A percentile compares a stretch with the other conserved stretches of the same genome.
These are phyloP conservation scores for Globisporangium cylindrosporum DNA, from an alignment of 352 stramenopile species.

Conservation along the genomic window DNA sequence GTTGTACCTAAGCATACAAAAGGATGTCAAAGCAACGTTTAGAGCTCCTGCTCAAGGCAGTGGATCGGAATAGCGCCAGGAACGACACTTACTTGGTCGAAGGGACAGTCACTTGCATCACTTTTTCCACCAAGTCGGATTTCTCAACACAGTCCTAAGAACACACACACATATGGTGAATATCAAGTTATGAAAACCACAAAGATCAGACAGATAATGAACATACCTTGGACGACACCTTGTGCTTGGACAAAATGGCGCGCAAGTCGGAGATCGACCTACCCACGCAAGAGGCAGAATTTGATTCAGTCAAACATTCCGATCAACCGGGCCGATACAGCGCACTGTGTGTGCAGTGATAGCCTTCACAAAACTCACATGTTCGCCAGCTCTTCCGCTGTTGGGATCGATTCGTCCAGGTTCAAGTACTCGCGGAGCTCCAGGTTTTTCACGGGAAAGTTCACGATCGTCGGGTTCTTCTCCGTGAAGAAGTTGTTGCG, in stretches of 20 bases:
- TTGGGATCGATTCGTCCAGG: slow-evolving; percentile 41
- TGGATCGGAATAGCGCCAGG: not conserved
- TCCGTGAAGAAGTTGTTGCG: slow-evolving; percentile 98
- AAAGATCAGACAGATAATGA: not conserved
- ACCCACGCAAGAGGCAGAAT: not conserved
- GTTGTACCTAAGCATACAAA: slow-evolving; percentile 90
- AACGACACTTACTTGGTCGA: slow-evolving; percentile 58
- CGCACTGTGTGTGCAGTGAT: not conserved
- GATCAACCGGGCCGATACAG: not conserved
- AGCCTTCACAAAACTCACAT: slow-evolving; percentile 22
- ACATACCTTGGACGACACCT: slow-evolving; percentile 41
- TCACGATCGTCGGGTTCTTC: slow-evolving; percentile 99
- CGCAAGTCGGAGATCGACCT: slow-evolving; percentile 71
- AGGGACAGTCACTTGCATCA: slow-evolving; percentile 43
- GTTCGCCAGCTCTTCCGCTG: slow-evolving; percentile 49
- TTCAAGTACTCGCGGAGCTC: slow-evolving; percentile 92
- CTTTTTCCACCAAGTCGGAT: slow-evolving; percentile 66
- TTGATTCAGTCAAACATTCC: not conserved
- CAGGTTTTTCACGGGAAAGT: slow-evolving; percentile 99
- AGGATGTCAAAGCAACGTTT: not conserved
- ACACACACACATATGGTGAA: not conserved
- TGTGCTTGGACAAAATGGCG: slow-evolving; percentile 48
- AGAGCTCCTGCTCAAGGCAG: not conserved
- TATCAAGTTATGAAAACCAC: not conserved
- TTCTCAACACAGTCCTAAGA: slow-evolving; percentile 78